Base-by-base conservation (phyloP, 495 filamentous ascomycete species). In the Elasticomyces elasticus region DNA sequence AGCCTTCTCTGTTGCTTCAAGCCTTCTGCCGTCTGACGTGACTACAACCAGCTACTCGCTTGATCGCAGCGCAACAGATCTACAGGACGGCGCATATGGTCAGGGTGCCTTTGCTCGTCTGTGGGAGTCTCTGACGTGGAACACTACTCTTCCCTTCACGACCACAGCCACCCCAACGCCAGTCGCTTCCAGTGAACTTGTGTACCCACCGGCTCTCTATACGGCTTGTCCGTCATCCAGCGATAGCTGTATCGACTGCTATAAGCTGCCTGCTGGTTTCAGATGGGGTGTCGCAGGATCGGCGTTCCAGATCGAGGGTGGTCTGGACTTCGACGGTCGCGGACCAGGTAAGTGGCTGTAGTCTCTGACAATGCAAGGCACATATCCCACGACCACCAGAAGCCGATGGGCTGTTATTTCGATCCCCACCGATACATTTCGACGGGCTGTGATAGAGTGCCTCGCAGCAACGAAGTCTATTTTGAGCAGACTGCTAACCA, bases 261-360 rank as follows among this genome's bases (percentile, higher is more conserved):
- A 58, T 42, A 47, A 52, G 20, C 54, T 55, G 19, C 66, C 64
- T 0, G 43, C 35, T 9, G 52, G 58, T 41, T 69, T 69, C 59
- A 55, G 27, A n/a, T 64, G 62, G 46, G 66, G 65, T 20, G 64
- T 64, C 0, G 66, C 66, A 13, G 55, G 61, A 24, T 49, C 59
- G 15, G 63, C 66, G 0, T 66, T 58, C 31, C 66, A 69, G 50
- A 62, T 69, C 30, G 66, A 69, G 50, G 66, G 66, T 2, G 66
- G 60, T 12, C 59, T 58, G 12, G 56, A 53, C 40, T 63, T 52
- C 40, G 63, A 66, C 38, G 65, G 63, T 22, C 41, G 60, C 25
- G 63, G 61, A 10, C 65, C 66, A 1, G 55, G 58, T 30, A 51
- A 60, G n/a, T n/a, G n/a, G n/a, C n/a, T n/a, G n/a, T n/a, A n/a